A percentile compares a stretch with the other conserved stretches of the same genome.
Evolutionary conservation across 176 grass and related monocot genomes (phyloP).

Genomic region (barley (Hordeum vulgare)): DNA sequence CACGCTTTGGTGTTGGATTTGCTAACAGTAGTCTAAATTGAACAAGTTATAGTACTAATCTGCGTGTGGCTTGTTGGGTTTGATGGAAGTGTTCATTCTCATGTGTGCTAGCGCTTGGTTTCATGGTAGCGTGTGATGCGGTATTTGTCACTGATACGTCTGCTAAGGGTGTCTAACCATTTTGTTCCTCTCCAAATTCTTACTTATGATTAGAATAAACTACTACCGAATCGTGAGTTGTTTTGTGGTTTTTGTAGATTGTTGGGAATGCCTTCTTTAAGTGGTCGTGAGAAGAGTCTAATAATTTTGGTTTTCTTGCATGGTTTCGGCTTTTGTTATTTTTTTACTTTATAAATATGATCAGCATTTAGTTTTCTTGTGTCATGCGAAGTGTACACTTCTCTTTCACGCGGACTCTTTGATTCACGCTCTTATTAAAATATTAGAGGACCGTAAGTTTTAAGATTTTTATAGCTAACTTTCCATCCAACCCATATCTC

Average conservation of each 20-base stretch:
- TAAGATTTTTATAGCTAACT: too few relatives aligned
- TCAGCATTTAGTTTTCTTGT: too few relatives aligned
- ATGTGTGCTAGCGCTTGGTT: not conserved
- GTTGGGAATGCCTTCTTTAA: not conserved
- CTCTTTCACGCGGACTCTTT: too few relatives aligned
- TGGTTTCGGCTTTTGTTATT: too few relatives aligned
- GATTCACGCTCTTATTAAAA: too few relatives aligned
- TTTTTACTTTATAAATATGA: too few relatives aligned
- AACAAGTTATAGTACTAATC: not conserved
- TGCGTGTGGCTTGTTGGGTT: too few relatives aligned
- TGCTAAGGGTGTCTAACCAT: not conserved
- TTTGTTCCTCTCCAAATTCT: not conserved
- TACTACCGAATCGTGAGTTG: not conserved
- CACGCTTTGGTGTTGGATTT: not conserved
- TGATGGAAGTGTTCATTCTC: slow-evolving; percentile 2
- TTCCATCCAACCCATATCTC: too few relatives aligned
- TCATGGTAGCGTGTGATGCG: not conserved
- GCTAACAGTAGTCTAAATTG: not conserved
- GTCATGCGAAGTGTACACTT: too few relatives aligned
- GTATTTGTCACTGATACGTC: not conserved
- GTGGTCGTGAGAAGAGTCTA: not conserved
- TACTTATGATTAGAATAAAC: not conserved
- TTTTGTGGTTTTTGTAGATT: not conserved
- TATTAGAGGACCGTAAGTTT: too few relatives aligned
- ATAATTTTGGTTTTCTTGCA: too few relatives aligned